phyloP scores from a whole-genome alignment of 148 eudicot species.

The Silene latifolia region DNA sequence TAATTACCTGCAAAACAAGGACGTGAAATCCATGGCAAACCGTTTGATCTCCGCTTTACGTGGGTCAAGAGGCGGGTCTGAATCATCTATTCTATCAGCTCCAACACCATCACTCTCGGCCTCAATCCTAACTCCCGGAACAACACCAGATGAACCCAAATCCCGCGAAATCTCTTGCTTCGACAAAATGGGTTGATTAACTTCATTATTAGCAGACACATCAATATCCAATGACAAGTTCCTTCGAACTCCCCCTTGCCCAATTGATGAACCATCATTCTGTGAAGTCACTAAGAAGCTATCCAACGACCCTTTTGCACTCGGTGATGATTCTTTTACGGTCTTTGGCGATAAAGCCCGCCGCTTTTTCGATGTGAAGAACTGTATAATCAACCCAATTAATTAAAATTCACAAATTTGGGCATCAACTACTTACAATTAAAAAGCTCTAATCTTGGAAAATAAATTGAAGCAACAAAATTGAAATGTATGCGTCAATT shows the following conservation, averaged over 20 bases:
- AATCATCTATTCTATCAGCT: slow-evolving; percentile 22
- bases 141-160: slow-evolving; percentile 26
- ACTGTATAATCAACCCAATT: slow-evolving; percentile 41
- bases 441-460: background rate
- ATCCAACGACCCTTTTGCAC: slow-evolving; percentile 73
- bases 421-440: background rate
- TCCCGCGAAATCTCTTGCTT: slow-evolving; percentile 24
- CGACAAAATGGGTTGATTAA: slow-evolving; percentile 19
- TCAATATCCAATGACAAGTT: slow-evolving; percentile 52
- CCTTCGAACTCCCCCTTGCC: slow-evolving; percentile 43
- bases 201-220: slow-evolving; percentile 32
- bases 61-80: slow-evolving; percentile 23
- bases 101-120: slow-evolving; percentile 20
- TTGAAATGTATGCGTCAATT: background rate
- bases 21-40: slow-evolving; percentile 60
- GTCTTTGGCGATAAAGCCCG: slow-evolving; percentile 50
- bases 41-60: slow-evolving; percentile 45
- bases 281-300: slow-evolving; percentile 57
- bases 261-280: slow-evolving; percentile 36
- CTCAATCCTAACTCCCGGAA: slow-evolving; percentile 18
- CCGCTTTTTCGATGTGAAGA: slow-evolving; percentile 71
- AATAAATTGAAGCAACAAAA: background rate
- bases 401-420: background rate
- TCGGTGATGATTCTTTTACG: slow-evolving; percentile 64
- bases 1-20: slow-evolving; percentile 65